Conservation (phyloP, 73 alveolate species). For the Paramecium pentaurelia region DNA sequence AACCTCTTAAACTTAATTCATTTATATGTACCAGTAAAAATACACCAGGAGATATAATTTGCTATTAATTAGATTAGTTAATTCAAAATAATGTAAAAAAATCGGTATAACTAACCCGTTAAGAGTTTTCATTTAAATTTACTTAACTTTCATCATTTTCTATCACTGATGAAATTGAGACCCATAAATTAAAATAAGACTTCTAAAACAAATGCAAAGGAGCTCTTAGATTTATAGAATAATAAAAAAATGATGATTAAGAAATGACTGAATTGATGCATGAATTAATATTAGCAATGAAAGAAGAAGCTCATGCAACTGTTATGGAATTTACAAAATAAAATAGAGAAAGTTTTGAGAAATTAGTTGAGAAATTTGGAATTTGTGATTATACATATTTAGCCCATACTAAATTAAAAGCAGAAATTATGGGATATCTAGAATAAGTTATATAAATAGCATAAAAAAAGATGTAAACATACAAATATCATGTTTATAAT, state of each 20-base stretch:
- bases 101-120: neutral
- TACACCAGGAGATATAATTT: neutral
- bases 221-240: neutral
- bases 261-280: neutral
- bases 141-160: neutral
- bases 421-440: neutral
- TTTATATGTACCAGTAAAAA: neutral
- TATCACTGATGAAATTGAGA: neutral
- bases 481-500: neutral
- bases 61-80: neutral
- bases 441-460: neutral
- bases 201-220: neutral
- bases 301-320: neutral
- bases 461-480: neutral
- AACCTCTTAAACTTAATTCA: neutral
- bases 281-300: neutral
- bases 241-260: too few species aligned
- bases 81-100: too few species aligned
- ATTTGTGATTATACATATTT: neutral
- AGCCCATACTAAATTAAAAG: neutral
- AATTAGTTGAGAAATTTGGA: neutral
- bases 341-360: neutral
- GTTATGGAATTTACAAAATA: neutral
- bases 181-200: neutral
- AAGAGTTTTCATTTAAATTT: neutral